These are phyloP conservation scores for Rhododendron mucronatum DNA, from an alignment of 148 eudicot species.

Conservation along the genomic window DNA sequence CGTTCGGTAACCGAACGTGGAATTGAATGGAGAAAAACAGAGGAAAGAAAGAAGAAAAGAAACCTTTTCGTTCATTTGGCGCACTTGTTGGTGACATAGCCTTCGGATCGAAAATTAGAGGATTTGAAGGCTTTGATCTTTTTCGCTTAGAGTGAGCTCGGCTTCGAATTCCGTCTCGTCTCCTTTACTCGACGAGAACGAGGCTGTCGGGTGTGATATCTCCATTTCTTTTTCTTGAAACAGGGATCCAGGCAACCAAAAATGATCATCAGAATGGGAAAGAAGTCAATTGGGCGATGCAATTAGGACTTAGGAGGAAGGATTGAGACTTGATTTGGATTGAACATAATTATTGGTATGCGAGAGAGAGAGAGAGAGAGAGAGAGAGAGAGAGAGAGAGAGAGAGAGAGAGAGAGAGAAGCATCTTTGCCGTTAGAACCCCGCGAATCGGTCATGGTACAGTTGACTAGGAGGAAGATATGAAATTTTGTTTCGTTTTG, in stretches of 20 bases:
- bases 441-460: background rate
- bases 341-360: background rate
- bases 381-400: background rate
- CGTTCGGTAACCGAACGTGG: background rate
- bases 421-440: background rate
- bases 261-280: background rate
- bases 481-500: too few species aligned
- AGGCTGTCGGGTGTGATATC: slow-evolving; percentile 14
- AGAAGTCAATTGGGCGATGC: background rate
- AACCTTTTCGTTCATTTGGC: slow-evolving; percentile 74
- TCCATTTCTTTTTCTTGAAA: slow-evolving; percentile 7
- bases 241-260: background rate
- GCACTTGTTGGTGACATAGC: slow-evolving; percentile 59
- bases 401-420: background rate
- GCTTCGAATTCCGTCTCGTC: slow-evolving; percentile 55
- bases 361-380: background rate
- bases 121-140: slow-evolving; percentile 72
- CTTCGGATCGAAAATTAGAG: slow-evolving; percentile 58
- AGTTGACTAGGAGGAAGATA: too few species aligned
- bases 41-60: background rate
- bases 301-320: background rate
- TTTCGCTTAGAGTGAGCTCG: slow-evolving; percentile 64
- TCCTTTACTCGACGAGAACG: slow-evolving; percentile 39
- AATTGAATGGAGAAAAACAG: background rate
- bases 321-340: background rate